Evolutionary conservation across 2,329 filamentous ascomycete genomes (phyloP).

Genomic region (Colletotrichum higginsianum): DNA sequence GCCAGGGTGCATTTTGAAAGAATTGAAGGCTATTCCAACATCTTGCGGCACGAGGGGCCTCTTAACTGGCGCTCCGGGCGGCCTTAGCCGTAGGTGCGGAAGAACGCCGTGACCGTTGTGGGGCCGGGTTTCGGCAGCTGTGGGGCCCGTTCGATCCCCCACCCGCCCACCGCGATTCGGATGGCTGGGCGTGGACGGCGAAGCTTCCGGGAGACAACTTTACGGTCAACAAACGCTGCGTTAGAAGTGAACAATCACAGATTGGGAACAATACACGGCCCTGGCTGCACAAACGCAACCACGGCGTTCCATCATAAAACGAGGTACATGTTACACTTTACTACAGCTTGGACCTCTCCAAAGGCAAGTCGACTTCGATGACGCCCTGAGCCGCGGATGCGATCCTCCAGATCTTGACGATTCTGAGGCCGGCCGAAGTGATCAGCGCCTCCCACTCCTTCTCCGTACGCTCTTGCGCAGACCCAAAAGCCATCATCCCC

Average conservation of each 20-base stretch:
- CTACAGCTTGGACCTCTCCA: constrained; percentile 50
- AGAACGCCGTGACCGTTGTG: too few relatives aligned
- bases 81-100: too few relatives aligned
- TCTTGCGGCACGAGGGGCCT: background rate
- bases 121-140: too few relatives aligned
- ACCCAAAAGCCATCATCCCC: constrained; percentile 17
- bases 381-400: constrained; percentile 10
- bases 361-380: constrained; percentile 11
- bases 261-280: too few relatives aligned
- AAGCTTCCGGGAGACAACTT: too few relatives aligned
- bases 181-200: too few relatives aligned
- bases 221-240: too few relatives aligned
- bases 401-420: constrained; percentile 29
- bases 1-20: background rate
- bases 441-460: constrained; percentile 24
- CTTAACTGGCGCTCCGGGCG: too few relatives aligned
- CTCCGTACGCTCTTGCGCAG: constrained; percentile 24
- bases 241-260: too few relatives aligned
- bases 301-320: background rate
- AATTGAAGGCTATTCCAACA: background rate
- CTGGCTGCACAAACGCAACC: too few relatives aligned
- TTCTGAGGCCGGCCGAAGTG: constrained; percentile 15
- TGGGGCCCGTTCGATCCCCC: too few relatives aligned
- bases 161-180: too few relatives aligned
- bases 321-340: background rate